These are phyloP conservation scores for Wickerhamiella slavikovae DNA, from an alignment of 805 yeast genomes.

Conservation along the genomic window DNA sequence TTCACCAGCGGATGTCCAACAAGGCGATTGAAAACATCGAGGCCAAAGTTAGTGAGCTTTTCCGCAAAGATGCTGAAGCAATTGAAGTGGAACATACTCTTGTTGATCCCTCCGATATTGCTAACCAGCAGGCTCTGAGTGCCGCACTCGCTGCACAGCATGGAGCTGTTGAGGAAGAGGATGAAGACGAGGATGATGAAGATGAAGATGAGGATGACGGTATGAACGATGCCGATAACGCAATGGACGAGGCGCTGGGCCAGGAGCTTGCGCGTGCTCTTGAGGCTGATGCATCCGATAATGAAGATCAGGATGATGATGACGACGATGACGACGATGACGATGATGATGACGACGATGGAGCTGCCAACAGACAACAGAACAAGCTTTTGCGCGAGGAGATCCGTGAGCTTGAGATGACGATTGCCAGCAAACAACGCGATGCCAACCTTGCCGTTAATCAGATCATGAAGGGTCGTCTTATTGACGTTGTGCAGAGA, in stretches of 20 bases:
- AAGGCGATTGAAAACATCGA: constrained; percentile 62
- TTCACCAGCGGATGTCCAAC: constrained; percentile 48
- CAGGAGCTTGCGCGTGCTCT: constrained; percentile 19
- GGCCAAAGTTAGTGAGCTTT: constrained; percentile 51
- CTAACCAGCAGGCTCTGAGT: constrained; percentile 14
- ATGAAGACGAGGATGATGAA: no score
- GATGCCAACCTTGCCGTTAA: constrained; percentile 55
- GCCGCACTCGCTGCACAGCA: constrained; percentile 17
- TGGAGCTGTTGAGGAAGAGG: no score
- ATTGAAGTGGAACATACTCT: constrained; percentile 62
- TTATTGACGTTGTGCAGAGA: constrained; percentile 58
- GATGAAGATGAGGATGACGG: constrained; percentile 20
- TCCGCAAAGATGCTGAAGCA: constrained; percentile 63
- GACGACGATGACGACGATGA: constrained; percentile 31
- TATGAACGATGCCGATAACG: constrained; percentile 17
- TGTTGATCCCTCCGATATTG: constrained; percentile 24
- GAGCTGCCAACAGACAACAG: constrained; percentile 35
- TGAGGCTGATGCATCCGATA: constrained; percentile 30
- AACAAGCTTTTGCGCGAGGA: constrained; percentile 66
- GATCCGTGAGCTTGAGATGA: constrained; percentile 56
- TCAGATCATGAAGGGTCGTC: constrained; percentile 72
- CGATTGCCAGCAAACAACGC: constrained; percentile 52
- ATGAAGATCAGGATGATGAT: constrained; percentile 34
- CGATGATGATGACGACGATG: constrained; percentile 31
- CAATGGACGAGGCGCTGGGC: constrained; percentile 12